A percentile compares a stretch with the other conserved stretches of the same genome.
These are phyloP conservation scores for Flaveria bidentis DNA, from an alignment of 129 eudicot genomes.

Conservation along the genomic window DNA sequence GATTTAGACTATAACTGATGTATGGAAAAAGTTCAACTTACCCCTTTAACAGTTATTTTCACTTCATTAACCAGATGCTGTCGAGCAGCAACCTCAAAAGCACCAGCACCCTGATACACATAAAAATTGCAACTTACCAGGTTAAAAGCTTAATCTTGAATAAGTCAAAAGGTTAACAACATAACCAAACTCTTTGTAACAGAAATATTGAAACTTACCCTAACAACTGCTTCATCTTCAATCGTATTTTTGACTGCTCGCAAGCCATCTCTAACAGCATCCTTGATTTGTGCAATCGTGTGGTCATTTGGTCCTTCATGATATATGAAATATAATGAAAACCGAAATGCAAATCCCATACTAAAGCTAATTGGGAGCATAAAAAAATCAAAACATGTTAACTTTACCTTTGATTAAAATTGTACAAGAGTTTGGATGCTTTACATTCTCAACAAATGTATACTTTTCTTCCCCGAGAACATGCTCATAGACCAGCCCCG, in stretches of 20 bases:
- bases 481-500: constrained; percentile 89
- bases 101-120: constrained; percentile 85
- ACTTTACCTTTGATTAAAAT: constrained; percentile 74
- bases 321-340: not conserved
- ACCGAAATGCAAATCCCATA: not conserved
- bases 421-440: constrained; percentile 81
- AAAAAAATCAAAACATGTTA: not conserved
- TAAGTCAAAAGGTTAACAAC: not conserved
- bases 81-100: constrained; percentile 96
- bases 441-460: constrained; percentile 91
- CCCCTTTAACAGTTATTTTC: constrained; percentile 95
- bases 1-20: not conserved
- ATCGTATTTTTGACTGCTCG: constrained; percentile 82
- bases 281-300: constrained; percentile 95
- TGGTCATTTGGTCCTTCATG: constrained; percentile 87
- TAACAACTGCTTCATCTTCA: constrained; percentile 83
- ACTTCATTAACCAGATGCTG: constrained; percentile 81
- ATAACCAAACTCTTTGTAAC: not conserved
- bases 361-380: not conserved
- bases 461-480: constrained; percentile 93
- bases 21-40: constrained; percentile 22
- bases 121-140: not conserved
- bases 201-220: constrained; percentile 45
- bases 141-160: not conserved
- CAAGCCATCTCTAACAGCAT: constrained; percentile 94